Evolutionary conservation across 495 filamentous ascomycete species (phyloP).

Genomic region (Halenospora varia): DNA sequence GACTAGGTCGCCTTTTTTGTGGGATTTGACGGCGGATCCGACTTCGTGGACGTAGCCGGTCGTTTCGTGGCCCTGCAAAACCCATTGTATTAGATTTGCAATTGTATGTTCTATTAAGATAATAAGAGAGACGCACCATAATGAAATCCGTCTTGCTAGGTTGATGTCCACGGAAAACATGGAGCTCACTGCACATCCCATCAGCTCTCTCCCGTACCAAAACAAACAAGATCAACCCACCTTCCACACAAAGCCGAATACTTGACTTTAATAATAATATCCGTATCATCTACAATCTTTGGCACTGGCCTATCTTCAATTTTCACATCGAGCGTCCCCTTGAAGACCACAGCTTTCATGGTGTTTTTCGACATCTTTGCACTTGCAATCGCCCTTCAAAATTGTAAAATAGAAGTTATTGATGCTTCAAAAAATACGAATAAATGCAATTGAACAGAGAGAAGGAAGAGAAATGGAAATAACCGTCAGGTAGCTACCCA

Average conservation of each 20-base stretch:
- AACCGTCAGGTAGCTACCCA: neutral
- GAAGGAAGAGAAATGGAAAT: too few species aligned
- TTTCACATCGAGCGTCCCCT: slow-evolving; percentile 55
- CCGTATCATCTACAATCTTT: slow-evolving; percentile 60
- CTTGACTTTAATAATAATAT: slow-evolving; percentile 81
- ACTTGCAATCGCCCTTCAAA: neutral
- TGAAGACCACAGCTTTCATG: slow-evolving; percentile 72
- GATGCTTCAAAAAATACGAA: too few species aligned
- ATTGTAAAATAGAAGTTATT: neutral
- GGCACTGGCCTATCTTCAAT: slow-evolving; percentile 65
- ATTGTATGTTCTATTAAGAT: neutral
- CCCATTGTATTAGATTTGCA: neutral
- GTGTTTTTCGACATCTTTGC: slow-evolving; percentile 19
- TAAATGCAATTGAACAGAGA: too few species aligned
- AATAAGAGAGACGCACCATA: slow-evolving; percentile 38
- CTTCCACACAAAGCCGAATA: slow-evolving; percentile 89
- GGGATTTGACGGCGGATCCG: slow-evolving; percentile 62
- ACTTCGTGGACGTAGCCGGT: slow-evolving; percentile 68
- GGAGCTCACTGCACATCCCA: slow-evolving; percentile 64
- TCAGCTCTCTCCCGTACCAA: too few species aligned
- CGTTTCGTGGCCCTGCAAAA: slow-evolving; percentile 68
- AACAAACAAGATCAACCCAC: slow-evolving; percentile 38
- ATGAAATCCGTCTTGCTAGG: slow-evolving; percentile 50
- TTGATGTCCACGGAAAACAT: slow-evolving; percentile 84
- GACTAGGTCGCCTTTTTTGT: slow-evolving; percentile 73